Evolutionary conservation across 192 early-diverging fungal genomes (phyloP).

Genomic region (Mortierella antarctica): DNA sequence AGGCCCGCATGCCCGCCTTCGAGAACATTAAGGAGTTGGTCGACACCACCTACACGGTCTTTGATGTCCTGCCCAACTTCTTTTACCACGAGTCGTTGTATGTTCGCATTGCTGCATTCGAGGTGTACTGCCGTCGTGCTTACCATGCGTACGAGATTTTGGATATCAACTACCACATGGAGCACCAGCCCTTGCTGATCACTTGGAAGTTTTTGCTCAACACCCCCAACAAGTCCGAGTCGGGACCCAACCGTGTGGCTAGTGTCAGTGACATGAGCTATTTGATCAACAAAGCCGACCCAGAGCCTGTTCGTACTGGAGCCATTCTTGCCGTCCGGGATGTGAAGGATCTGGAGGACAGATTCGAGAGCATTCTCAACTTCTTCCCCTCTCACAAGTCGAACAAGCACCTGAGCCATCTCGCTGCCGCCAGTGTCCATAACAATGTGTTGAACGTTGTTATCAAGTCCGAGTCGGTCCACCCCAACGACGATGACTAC

Average conservation of each 20-base stretch:
- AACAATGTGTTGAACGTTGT: conserved; percentile 92
- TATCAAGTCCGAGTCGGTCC: conserved; percentile 70
- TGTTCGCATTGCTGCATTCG: conserved; percentile 87
- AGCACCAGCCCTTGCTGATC: conserved; percentile 72
- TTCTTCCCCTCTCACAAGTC: conserved; percentile 64
- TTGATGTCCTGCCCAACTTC: conserved; percentile 94
- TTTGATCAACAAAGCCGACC: conserved; percentile 75
- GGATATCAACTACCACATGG: conserved; percentile 80
- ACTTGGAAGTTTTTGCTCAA: conserved; percentile 84
- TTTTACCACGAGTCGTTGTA: conserved; percentile 88
- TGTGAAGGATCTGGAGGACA: conserved; percentile 76
- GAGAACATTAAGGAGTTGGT: conserved; percentile 87
- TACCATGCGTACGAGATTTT: conserved; percentile 97
- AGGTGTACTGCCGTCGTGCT: conserved; percentile 96
- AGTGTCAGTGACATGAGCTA: conserved; percentile 86
- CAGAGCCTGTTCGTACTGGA: conserved; percentile 85
- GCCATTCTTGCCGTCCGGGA: conserved; percentile 81
- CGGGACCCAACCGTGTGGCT: conserved; percentile 75
- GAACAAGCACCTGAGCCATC: conserved; percentile 39
- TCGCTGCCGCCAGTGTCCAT: conserved; percentile 30
- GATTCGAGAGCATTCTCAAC: conserved; percentile 67
- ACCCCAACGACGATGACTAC: conserved; percentile 77
- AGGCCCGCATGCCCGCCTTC: conserved; percentile 77
- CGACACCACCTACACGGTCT: conserved; percentile 93
- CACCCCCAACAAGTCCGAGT: conserved; percentile 59